Base-by-base conservation (phyloP, 2,329 filamentous ascomycete species). In the Arthrobotrys megalospora region DNA sequence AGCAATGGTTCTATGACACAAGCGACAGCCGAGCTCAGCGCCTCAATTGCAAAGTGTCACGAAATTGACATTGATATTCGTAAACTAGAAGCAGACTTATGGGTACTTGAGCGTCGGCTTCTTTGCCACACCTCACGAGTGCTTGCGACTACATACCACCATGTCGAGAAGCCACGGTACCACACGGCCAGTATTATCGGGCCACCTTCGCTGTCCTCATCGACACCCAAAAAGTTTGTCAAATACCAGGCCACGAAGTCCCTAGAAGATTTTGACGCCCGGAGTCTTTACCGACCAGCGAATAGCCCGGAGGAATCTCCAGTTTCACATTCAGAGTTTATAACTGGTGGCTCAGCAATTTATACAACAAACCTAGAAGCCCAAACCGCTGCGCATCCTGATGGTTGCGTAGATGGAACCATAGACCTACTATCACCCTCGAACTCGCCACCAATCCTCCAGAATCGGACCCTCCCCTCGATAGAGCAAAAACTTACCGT, bases 121-220 rank as follows among this genome's bases (percentile, higher is more conserved):
- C 86, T 98, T 63, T 91, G 95, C 83, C 96, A 99, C 83, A 98
- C 95, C 0, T 94, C 96, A 12, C 95, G 93, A 52, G 93, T 99
- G 45, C 86, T 99, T 67, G 94, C 97, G 83, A 89, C 97, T 84
- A 96, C 94, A 7, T 94, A 98, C 84, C 92, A 91, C 81, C 55
- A 60, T 41, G 90, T 36, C 32, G 68, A 67, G 16, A 72, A 52
- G 24, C 36, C 55, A 12, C 67, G 75, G 3, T 52, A 53, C 38
- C 58, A 65, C 36, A 19, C 36, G 6, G 50, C 52, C 14, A 53
- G 45, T 28, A 66, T 19, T 19, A 45, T 43, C 6, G 16, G 41
- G 4, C 11, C 45, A 28, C 34, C 55, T 52, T 28, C 47, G 1
- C 16, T 36, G 11, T 48, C 62, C 11, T 66, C 65, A 6, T 41